phyloP scores from a whole-genome alignment of 78 protist genomes.

The Guillardia theta region DNA sequence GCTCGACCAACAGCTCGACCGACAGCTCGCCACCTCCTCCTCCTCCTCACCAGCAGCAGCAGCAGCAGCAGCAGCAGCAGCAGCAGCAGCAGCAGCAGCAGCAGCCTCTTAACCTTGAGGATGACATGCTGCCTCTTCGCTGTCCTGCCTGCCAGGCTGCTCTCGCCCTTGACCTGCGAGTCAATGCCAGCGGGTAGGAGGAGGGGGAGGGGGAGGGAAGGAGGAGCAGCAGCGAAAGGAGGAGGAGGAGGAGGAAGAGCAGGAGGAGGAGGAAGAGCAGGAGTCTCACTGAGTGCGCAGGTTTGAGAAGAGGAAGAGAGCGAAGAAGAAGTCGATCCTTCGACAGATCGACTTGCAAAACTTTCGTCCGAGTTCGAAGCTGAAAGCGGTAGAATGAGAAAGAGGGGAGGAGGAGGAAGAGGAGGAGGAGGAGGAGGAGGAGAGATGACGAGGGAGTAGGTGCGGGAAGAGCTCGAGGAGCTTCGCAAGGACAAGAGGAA shows the following conservation, averaged over 20 bases:
- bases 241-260: not conserved
- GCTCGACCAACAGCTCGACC: too few relatives aligned
- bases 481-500: not conserved
- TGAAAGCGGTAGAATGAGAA: not conserved
- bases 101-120: too few relatives aligned
- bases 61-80: too few relatives aligned
- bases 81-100: too few relatives aligned
- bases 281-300: not conserved
- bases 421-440: not conserved
- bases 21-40: too few relatives aligned
- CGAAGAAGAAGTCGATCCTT: too few relatives aligned
- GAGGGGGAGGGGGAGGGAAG: not conserved
- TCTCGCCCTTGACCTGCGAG: too few relatives aligned
- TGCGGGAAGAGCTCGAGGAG: not conserved
- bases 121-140: too few relatives aligned
- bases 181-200: not conserved
- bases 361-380: too few relatives aligned
- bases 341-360: too few relatives aligned
- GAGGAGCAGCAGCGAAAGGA: not conserved
- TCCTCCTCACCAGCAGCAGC: too few relatives aligned
- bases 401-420: not conserved
- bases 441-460: not conserved
- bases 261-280: not conserved
- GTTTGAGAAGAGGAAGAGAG: not conserved
- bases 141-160: not conserved